Percentiles rank a stretch among this genome's conserved stretches.
Evolutionary conservation across 768 basidiomycete genomes (phyloP).

Genomic region (Panus rudis): DNA sequence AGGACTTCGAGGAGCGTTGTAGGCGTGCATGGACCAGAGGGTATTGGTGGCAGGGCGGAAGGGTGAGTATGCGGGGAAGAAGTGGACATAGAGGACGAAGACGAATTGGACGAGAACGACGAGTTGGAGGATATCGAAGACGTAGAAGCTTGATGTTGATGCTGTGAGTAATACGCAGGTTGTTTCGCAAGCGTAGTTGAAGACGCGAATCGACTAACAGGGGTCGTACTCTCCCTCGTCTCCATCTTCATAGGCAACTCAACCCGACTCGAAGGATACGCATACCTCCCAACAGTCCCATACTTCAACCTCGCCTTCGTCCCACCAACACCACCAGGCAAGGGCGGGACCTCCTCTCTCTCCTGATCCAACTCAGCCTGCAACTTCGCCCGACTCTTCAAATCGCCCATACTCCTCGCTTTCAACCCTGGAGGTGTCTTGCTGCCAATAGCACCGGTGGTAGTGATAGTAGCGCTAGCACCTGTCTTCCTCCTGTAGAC

Average conservation of each 20-base stretch:
- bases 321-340: conserved; percentile 14
- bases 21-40: conserved; percentile 65
- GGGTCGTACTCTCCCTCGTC: no score
- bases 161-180: no score
- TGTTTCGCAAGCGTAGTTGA: no score
- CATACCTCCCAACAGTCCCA: no score
- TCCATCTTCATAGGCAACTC: no score
- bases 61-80: no score
- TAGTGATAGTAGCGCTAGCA: conserved; percentile 2
- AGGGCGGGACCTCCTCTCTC: conserved; percentile 29
- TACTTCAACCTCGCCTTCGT: background rate
- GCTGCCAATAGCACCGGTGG: conserved; percentile 12
- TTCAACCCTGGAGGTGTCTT: conserved; percentile 23
- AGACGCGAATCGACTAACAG: no score
- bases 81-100: conserved; percentile 44
- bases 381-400: conserved; percentile 29
- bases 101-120: conserved; percentile 60
- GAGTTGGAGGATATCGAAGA: conserved; percentile 65
- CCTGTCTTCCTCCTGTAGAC: no score
- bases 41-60: conserved; percentile 40
- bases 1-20: conserved; percentile 64
- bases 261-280: no score
- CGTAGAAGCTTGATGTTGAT: conserved; percentile 16
- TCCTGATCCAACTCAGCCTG: no score
- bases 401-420: conserved; percentile 48